A percentile compares a stretch with the other conserved stretches of the same genome.
phyloP scores from a whole-genome alignment of 805 yeast genomes.

The Nakazawaea pomicola region DNA sequence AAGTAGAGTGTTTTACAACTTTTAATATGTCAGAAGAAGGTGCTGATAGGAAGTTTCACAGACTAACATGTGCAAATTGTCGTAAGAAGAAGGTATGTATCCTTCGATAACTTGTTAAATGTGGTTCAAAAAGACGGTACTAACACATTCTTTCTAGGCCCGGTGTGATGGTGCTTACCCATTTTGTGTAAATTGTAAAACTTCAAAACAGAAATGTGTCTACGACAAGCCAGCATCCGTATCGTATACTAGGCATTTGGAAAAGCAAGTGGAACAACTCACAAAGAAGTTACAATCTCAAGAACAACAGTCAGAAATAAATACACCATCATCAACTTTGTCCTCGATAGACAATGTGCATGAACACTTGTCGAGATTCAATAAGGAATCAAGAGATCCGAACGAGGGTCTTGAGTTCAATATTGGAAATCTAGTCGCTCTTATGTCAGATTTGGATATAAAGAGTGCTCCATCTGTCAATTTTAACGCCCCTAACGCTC shows the following conservation, averaged over 20 bases:
- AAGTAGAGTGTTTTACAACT: no score
- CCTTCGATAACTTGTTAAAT: neutral
- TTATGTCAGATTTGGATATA: conserved; percentile 5
- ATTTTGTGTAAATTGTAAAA: conserved; percentile 15
- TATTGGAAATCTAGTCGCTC: neutral
- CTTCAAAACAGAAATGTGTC: conserved; percentile 14
- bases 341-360: neutral
- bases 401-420: conserved; percentile 11
- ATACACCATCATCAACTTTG: no score
- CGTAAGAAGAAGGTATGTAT: conserved; percentile 16
- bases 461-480: neutral
- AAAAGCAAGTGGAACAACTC: conserved; percentile 13
- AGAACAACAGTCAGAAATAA: no score
- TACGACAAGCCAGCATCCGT: conserved; percentile 20
- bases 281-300: neutral
- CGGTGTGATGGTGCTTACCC: conserved; percentile 18
- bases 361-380: neutral
- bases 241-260: conserved; percentile 17
- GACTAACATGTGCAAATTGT: conserved; percentile 17
- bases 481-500: neutral
- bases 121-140: conserved; percentile 1
- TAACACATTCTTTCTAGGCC: conserved; percentile 11
- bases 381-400: neutral
- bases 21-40: conserved; percentile 1
- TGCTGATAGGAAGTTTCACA: conserved; percentile 14